Percentiles rank a stretch among this genome's conserved stretches.
These are phyloP conservation scores for Hortaea sp. DNA, from an alignment of 2,329 filamentous ascomycete genomes.

Conservation along the genomic window DNA sequence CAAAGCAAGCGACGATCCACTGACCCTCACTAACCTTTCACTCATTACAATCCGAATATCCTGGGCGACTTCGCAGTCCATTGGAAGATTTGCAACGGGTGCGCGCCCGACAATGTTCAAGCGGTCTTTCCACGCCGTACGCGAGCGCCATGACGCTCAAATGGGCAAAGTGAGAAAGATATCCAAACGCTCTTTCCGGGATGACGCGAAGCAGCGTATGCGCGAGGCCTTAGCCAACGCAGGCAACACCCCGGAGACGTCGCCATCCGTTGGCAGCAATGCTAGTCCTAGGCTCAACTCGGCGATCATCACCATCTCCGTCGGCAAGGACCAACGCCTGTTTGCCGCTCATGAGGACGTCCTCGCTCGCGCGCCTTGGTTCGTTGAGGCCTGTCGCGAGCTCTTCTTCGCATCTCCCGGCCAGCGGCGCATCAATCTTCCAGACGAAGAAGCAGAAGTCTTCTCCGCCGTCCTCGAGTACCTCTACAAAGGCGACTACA, in stretches of 20 bases:
- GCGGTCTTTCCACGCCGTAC: slow-evolving; percentile 72
- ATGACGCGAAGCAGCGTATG: slow-evolving; percentile 76
- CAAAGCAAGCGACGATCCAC: slow-evolving; percentile 41
- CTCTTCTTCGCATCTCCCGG: slow-evolving; percentile 56
- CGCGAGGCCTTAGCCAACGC: slow-evolving; percentile 65
- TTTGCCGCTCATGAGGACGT: slow-evolving; percentile 95
- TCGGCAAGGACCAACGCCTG: slow-evolving; percentile 75
- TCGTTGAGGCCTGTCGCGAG: slow-evolving; percentile 49
- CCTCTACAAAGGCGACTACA: slow-evolving; percentile 95
- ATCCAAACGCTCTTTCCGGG: slow-evolving; percentile 63
- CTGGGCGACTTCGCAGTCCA: background rate
- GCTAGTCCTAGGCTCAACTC: slow-evolving; percentile 44
- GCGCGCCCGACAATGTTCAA: slow-evolving; percentile 65
- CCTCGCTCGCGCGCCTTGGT: slow-evolving; percentile 75
- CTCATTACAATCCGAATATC: slow-evolving; percentile 27
- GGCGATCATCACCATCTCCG: slow-evolving; percentile 77
- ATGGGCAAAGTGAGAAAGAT: slow-evolving; percentile 81
- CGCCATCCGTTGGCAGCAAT: slow-evolving; percentile 25
- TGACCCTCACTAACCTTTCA: slow-evolving; percentile 27
- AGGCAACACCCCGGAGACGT: slow-evolving; percentile 31
- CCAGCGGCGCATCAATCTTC: slow-evolving; percentile 67
- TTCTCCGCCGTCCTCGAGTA: slow-evolving; percentile 93
- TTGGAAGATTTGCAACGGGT: no score
- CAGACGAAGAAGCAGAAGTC: slow-evolving; percentile 77
- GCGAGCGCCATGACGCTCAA: slow-evolving; percentile 48